phyloP scores from a whole-genome alignment of 2,329 filamentous ascomycete species.

The Scedosporium aurantiacum region DNA sequence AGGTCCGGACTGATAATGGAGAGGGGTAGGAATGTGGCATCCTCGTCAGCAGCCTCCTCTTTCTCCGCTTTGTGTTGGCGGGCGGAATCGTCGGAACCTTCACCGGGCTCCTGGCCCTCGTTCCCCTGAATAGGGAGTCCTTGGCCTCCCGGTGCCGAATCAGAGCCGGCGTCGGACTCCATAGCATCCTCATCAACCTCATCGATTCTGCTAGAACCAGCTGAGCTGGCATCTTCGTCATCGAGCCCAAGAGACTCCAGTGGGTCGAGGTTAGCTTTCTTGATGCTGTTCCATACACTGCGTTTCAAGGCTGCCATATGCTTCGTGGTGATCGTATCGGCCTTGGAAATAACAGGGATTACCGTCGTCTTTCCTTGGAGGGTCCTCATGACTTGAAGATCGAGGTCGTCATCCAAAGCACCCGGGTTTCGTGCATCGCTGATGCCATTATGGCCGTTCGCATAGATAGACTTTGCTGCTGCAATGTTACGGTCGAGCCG shows the following conservation, averaged over 20 bases:
- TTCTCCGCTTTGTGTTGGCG: constrained; percentile 33
- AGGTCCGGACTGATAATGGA: constrained; percentile 90
- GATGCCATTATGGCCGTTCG: constrained; percentile 36
- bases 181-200: constrained; percentile 39
- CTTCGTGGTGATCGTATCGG: constrained; percentile 87
- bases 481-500: constrained; percentile 76
- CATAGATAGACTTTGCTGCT: constrained; percentile 43
- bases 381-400: constrained; percentile 78
- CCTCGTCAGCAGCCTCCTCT: constrained; percentile 36
- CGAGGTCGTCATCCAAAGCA: constrained; percentile 75
- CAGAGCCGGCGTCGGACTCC: constrained; percentile 17
- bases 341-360: constrained; percentile 91
- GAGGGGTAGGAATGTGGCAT: constrained; percentile 67
- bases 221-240: constrained; percentile 52
- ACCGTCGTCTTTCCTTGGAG: constrained; percentile 91
- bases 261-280: constrained; percentile 76
- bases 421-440: constrained; percentile 39
- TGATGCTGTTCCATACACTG: constrained; percentile 79
- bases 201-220: constrained; percentile 40
- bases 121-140: constrained; percentile 28
- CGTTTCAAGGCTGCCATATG: constrained; percentile 92
- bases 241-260: constrained; percentile 77
- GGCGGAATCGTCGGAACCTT: constrained; percentile 7
- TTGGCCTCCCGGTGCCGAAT: constrained; percentile 19
- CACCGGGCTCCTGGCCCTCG: constrained; percentile 16